A percentile compares a stretch with the other conserved stretches of the same genome.
These are phyloP conservation scores for Ilyonectria robusta DNA, from an alignment of 2,329 filamentous ascomycete species.

Conservation along the genomic window DNA sequence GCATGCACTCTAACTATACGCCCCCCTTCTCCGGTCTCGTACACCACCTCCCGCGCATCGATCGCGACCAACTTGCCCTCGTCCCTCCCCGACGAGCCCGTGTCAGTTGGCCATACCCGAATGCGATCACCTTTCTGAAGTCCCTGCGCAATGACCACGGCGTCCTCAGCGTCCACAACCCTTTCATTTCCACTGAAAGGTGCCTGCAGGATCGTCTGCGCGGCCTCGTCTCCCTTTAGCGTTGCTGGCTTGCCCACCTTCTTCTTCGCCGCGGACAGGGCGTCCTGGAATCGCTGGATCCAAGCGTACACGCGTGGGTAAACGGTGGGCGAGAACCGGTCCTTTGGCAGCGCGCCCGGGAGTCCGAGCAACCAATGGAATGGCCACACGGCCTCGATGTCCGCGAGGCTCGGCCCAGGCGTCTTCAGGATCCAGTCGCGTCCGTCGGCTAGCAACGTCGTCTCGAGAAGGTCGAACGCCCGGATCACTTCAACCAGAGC, in stretches of 20 bases:
- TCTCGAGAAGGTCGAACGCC: constrained; percentile 72
- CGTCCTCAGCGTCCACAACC: constrained; percentile 65
- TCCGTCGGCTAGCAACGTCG: constrained; percentile 74
- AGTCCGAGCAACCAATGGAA: constrained; percentile 76
- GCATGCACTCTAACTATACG: constrained; percentile 70
- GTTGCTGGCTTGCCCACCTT: constrained; percentile 53
- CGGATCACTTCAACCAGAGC: constrained; percentile 68
- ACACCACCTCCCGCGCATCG: constrained; percentile 68
- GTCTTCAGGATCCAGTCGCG: constrained; percentile 74
- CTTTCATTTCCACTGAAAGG: constrained; percentile 61
- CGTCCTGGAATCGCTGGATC: constrained; percentile 72
- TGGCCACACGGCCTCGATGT: constrained; percentile 79
- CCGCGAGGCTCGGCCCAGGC: constrained; percentile 69
- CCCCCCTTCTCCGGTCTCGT: constrained; percentile 63
- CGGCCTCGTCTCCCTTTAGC: constrained; percentile 69
- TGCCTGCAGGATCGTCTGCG: constrained; percentile 60
- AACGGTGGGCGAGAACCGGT: constrained; percentile 63
- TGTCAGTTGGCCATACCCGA: constrained; percentile 73
- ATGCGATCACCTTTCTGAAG: constrained; percentile 69
- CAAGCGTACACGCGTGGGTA: constrained; percentile 76
- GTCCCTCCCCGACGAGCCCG: constrained; percentile 72
- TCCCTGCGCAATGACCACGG: constrained; percentile 58
- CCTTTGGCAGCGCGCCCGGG: constrained; percentile 67
- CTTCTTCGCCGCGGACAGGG: constrained; percentile 59
- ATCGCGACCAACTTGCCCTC: constrained; percentile 68